phyloP scores from a whole-genome alignment of 129 eudicot genomes.

The Chrysanthemum seticuspe region DNA sequence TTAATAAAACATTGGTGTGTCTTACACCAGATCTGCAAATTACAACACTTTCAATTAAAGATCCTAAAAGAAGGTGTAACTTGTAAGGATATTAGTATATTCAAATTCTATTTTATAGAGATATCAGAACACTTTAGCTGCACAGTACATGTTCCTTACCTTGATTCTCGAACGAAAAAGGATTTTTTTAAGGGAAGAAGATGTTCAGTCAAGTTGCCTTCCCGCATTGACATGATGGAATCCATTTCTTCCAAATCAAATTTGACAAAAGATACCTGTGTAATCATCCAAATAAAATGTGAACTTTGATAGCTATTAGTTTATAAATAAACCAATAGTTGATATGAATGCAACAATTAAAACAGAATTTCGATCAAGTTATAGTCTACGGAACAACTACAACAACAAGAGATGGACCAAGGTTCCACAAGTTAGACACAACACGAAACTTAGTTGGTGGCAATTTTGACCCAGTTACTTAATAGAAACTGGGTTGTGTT shows the following conservation, averaged over 20 bases:
- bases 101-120: not conserved
- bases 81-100: not conserved
- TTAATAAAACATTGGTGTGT: slow-evolving; percentile 49
- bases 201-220: slow-evolving; percentile 47
- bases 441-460: too few relatives aligned
- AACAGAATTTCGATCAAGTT: too few relatives aligned
- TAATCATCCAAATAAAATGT: slow-evolving; percentile 17
- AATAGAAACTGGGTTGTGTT: too few relatives aligned
- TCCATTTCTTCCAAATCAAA: slow-evolving; percentile 55
- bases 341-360: too few relatives aligned
- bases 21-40: slow-evolving; percentile 52
- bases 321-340: not conserved
- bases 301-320: slow-evolving; percentile 13
- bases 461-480: too few relatives aligned
- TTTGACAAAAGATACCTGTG: slow-evolving; percentile 55
- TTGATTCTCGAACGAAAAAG: slow-evolving; percentile 46
- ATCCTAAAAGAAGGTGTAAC: not conserved
- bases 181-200: slow-evolving; percentile 51
- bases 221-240: slow-evolving; percentile 45
- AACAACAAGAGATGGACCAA: too few relatives aligned
- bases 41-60: slow-evolving; percentile 15
- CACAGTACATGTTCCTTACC: slow-evolving; percentile 33
- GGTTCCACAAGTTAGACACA: too few relatives aligned
- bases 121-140: not conserved
- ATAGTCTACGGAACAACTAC: too few relatives aligned